phyloP scores from a whole-genome alignment of 495 filamentous ascomycete genomes.

The Hypoxylon subgilvum region DNA sequence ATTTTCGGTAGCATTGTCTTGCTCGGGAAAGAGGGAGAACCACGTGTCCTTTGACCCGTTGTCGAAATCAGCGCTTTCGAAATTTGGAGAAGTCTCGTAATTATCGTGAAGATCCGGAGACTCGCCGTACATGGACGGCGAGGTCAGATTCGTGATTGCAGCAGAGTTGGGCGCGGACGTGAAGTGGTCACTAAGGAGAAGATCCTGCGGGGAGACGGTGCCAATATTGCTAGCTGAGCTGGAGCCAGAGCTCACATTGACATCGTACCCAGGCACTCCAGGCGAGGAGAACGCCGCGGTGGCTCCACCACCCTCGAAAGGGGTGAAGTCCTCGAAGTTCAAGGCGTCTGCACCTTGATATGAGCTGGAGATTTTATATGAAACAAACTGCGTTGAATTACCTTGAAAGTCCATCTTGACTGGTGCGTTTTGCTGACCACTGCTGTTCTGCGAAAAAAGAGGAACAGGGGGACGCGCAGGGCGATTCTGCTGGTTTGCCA shows the following conservation, averaged over 20 bases:
- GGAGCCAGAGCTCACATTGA: conserved; percentile 47
- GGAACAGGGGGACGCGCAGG: conserved; percentile 58
- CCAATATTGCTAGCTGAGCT: conserved; percentile 57
- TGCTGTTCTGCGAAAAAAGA: conserved; percentile 57
- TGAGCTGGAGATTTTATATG: conserved; percentile 45
- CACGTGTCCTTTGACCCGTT: conserved; percentile 51
- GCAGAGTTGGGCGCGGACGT: conserved; percentile 81
- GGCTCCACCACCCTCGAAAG: conserved; percentile 59
- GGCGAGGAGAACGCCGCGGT: conserved; percentile 59
- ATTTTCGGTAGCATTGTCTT: conserved; percentile 34
- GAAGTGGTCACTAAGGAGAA: conserved; percentile 68
- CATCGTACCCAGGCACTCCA: conserved; percentile 53
- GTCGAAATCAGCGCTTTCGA: conserved; percentile 58
- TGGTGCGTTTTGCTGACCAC: conserved; percentile 47
- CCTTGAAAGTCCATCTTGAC: conserved; percentile 58
- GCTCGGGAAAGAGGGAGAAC: conserved; percentile 73
- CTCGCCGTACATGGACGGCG: conserved; percentile 75
- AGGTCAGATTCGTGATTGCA: conserved; percentile 83
- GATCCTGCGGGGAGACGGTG: conserved; percentile 86
- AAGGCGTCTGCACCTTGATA: conserved; percentile 54
- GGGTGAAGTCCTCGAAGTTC: conserved; percentile 57
- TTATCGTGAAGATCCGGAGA: conserved; percentile 71
- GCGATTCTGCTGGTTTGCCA: conserved; percentile 55
- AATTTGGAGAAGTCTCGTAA: conserved; percentile 78
- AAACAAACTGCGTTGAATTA: conserved; percentile 31